Conservation (phyloP, 106 monocot species). For the Dioscorea alata region DNA sequence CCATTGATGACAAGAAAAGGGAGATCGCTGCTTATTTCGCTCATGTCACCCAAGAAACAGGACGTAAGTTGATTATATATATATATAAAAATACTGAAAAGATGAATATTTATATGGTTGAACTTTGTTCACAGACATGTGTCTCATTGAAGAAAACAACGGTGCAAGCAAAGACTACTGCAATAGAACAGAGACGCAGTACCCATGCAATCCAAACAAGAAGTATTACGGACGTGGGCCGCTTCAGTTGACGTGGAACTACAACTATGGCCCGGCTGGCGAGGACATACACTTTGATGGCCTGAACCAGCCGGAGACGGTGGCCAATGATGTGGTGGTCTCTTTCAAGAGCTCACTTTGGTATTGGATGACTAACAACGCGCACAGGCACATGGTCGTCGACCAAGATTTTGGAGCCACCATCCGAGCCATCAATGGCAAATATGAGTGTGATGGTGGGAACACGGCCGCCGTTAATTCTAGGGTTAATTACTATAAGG, state of each 20-base stretch:
- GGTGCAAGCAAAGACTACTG: slow-evolving; percentile 12
- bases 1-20: slow-evolving; percentile 23
- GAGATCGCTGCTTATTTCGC: slow-evolving; percentile 48
- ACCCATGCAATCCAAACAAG: slow-evolving; percentile 10
- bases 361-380: slow-evolving; percentile 27
- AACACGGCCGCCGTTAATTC: slow-evolving; percentile 2
- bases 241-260: slow-evolving; percentile 32
- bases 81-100: not conserved
- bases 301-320: slow-evolving; percentile 15
- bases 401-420: slow-evolving; percentile 35
- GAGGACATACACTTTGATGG: slow-evolving; percentile 17
- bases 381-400: slow-evolving; percentile 12
- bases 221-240: slow-evolving; percentile 28
- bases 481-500: slow-evolving; percentile 17
- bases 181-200: slow-evolving; percentile 6
- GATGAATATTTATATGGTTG: not conserved
- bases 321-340: slow-evolving; percentile 14
- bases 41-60: slow-evolving; percentile 29
- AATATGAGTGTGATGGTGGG: slow-evolving; percentile 22
- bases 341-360: slow-evolving; percentile 35
- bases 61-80: not conserved
- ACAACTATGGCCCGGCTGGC: slow-evolving; percentile 34
- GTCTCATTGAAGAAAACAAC: slow-evolving; percentile 27
- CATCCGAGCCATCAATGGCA: slow-evolving; percentile 29
- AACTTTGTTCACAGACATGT: slow-evolving; percentile 9